Evolutionary conservation across 2,329 filamentous ascomycete genomes (phyloP).

Genomic region (Ascochyta lentis): DNA sequence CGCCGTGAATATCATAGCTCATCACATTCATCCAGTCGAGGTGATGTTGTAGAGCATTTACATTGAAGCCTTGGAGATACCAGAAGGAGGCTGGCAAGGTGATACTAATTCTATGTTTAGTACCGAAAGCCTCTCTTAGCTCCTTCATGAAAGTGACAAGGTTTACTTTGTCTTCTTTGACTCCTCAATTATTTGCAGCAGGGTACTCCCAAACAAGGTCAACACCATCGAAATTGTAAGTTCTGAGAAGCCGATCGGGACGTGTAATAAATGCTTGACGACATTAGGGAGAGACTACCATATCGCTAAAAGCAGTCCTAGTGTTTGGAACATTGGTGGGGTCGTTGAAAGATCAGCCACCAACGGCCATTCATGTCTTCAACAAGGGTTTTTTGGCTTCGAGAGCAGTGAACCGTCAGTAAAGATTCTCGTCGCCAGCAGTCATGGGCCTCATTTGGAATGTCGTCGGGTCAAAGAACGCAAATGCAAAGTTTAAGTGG

Average conservation of each 20-base stretch:
- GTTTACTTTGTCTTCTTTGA: background rate
- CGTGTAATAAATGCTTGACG: slow-evolving; percentile 44
- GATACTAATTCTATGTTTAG: background rate
- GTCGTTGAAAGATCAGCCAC: slow-evolving; percentile 53
- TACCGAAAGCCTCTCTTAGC: background rate
- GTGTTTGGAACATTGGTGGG: slow-evolving; percentile 30
- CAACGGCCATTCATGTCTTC: slow-evolving; percentile 48
- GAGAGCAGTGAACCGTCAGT: slow-evolving; percentile 16
- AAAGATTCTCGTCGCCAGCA: background rate
- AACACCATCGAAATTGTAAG: slow-evolving; percentile 53
- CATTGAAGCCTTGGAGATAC: slow-evolving; percentile 34
- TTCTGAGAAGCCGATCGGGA: slow-evolving; percentile 47
- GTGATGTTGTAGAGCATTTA: slow-evolving; percentile 14
- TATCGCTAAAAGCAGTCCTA: slow-evolving; percentile 39
- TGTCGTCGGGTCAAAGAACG: slow-evolving; percentile 9
- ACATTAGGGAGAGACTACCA: slow-evolving; percentile 27
- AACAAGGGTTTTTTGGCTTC: slow-evolving; percentile 35
- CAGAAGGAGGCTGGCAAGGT: slow-evolving; percentile 4
- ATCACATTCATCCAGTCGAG: slow-evolving; percentile 55
- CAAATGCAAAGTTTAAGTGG: slow-evolving; percentile 23
- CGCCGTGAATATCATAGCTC: slow-evolving; percentile 55
- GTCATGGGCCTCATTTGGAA: slow-evolving; percentile 9
- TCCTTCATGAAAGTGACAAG: background rate
- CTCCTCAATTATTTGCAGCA: background rate
- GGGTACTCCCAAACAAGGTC: slow-evolving; percentile 51